These are phyloP conservation scores for Boletus semigastroideus DNA, from an alignment of 1,284 basidiomycete species.

Conservation along the genomic window DNA sequence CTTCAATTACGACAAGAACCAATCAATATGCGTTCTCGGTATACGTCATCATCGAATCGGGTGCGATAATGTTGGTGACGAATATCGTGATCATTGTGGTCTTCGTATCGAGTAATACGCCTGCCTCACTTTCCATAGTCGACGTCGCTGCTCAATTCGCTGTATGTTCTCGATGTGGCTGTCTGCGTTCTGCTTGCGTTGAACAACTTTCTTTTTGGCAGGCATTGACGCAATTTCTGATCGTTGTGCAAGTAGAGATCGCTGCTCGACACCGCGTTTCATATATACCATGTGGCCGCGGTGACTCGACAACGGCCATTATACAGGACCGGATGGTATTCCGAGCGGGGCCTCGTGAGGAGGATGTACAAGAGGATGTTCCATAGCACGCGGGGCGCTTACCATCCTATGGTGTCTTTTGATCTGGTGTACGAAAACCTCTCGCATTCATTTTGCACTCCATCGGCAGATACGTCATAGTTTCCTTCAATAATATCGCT, in stretches of 20 bases:
- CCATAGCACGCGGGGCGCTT: neutral
- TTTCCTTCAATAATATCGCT: too few relatives aligned
- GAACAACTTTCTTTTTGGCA: neutral
- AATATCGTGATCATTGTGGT: neutral
- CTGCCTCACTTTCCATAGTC: neutral
- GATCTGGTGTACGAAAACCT: too few relatives aligned
- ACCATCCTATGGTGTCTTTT: too few relatives aligned
- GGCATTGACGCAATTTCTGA: neutral
- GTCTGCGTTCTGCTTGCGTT: too few relatives aligned
- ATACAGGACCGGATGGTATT: neutral
- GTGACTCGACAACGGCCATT: too few relatives aligned
- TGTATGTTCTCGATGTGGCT: neutral
- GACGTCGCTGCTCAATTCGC: neutral
- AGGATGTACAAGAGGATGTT: neutral
- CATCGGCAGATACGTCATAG: too few relatives aligned
- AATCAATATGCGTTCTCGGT: neutral
- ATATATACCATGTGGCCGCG: neutral
- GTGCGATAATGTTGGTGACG: neutral
- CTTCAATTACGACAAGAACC: neutral
- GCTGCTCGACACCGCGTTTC: neutral
- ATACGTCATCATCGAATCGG: constrained; percentile 5
- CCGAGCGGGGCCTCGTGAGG: neutral
- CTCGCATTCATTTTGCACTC: too few relatives aligned
- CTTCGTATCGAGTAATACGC: neutral
- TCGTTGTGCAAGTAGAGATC: neutral